Evolutionary conservation across 108 stramenopile species (phyloP).

Genomic region (Ochromonas danica): DNA sequence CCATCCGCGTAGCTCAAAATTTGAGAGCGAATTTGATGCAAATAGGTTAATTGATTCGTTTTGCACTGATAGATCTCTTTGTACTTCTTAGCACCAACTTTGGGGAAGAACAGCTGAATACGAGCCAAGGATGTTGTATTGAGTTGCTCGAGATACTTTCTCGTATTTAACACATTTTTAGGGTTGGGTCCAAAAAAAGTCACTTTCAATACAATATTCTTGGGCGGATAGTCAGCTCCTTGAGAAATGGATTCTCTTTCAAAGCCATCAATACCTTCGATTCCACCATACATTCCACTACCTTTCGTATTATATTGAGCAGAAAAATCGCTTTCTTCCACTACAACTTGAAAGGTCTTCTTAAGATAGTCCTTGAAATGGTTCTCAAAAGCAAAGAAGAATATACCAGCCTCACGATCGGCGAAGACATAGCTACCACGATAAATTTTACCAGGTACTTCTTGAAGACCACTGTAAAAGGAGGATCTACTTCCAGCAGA

Average conservation of each 20-base stretch:
- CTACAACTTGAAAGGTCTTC: not conserved
- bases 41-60: not conserved
- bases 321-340: not conserved
- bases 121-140: not conserved
- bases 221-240: not conserved
- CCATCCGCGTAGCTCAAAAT: no score
- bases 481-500: no score
- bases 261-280: not conserved
- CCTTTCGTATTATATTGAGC: not conserved
- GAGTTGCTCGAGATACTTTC: not conserved
- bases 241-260: no score
- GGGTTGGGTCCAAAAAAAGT: not conserved
- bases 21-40: not conserved
- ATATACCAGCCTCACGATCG: not conserved
- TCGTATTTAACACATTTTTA: not conserved
- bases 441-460: not conserved
- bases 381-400: not conserved
- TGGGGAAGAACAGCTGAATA: not conserved
- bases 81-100: not conserved
- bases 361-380: not conserved
- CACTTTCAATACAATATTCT: constrained; percentile 2
- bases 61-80: not conserved
- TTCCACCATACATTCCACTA: not conserved
- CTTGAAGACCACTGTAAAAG: no score
- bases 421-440: not conserved